These are phyloP conservation scores for Termitomyces sp. DNA, from an alignment of 768 basidiomycete genomes.

Conservation along the genomic window DNA sequence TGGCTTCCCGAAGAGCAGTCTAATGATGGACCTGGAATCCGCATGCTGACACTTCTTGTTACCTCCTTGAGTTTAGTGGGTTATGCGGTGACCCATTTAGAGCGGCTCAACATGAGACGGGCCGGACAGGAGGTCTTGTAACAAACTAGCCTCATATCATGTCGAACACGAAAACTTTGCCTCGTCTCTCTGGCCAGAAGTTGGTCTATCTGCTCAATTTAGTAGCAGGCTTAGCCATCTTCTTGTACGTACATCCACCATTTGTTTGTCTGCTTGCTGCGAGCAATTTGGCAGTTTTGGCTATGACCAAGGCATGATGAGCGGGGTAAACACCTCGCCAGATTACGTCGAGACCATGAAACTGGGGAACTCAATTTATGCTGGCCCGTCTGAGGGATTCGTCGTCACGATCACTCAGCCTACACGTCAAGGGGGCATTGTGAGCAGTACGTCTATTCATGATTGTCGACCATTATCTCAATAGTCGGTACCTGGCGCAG, in stretches of 20 bases:
- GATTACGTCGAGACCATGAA: constrained; percentile 37
- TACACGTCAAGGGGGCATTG: constrained; percentile 39
- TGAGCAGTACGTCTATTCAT: constrained; percentile 27
- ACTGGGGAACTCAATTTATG: constrained; percentile 33
- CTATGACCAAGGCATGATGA: constrained; percentile 46
- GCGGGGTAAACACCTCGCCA: constrained; percentile 41
- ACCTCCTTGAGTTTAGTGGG: background rate
- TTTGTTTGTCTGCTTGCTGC: background rate
- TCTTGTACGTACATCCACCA: constrained; percentile 19
- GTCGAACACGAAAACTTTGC: background rate
- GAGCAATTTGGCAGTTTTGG: constrained; percentile 29
- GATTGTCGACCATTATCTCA: background rate
- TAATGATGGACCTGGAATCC: background rate
- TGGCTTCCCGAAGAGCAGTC: background rate
- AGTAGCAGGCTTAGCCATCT: constrained; percentile 27
- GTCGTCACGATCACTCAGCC: constrained; percentile 38
- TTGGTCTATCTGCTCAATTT: constrained; percentile 23
- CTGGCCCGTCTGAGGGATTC: constrained; percentile 35
- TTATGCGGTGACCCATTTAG: background rate
- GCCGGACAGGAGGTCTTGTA: background rate
- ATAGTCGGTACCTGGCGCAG: background rate
- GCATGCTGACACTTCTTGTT: background rate
- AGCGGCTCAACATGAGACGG: background rate
- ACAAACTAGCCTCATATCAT: background rate
- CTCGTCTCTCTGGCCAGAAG: constrained; percentile 17